Conservation (phyloP, 768 basidiomycete genomes). For the Xerocomellus amylosporus region DNA sequence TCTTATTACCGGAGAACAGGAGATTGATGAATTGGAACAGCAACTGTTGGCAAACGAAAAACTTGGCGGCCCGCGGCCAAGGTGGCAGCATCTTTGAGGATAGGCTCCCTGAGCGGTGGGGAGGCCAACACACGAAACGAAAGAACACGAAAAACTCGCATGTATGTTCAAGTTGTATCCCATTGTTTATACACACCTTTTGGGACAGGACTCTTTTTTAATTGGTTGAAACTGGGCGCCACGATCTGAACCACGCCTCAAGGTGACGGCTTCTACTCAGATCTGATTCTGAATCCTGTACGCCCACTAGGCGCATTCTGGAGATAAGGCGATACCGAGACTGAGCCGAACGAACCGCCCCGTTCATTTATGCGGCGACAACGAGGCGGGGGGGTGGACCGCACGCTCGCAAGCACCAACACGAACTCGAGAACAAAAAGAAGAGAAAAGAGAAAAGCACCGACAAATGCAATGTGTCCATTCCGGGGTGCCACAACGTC, state of each 20-base stretch:
- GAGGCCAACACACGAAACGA: background rate
- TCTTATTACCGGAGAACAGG: slow-evolving; percentile 53
- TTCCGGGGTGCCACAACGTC: background rate
- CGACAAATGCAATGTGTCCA: slow-evolving; percentile 9
- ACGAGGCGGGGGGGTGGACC: background rate
- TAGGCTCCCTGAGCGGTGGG: background rate
- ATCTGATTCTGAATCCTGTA: background rate
- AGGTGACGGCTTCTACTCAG: background rate
- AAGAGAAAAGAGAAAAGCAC: background rate
- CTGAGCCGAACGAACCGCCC: slow-evolving; percentile 15
- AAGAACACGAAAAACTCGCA: background rate
- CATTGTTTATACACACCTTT: background rate
- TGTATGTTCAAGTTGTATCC: background rate
- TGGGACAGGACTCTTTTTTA: background rate
- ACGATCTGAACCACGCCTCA: slow-evolving; percentile 3
- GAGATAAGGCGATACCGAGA: slow-evolving; percentile 22
- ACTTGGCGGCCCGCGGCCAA: slow-evolving; percentile 34
- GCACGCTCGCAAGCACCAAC: background rate
- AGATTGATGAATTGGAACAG: slow-evolving; percentile 63
- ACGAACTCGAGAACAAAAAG: background rate
- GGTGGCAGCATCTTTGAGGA: slow-evolving; percentile 12
- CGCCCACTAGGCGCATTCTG: slow-evolving; percentile 5
- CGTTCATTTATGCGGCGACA: slow-evolving; percentile 18
- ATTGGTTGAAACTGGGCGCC: background rate
- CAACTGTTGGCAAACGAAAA: slow-evolving; percentile 45